Base-by-base conservation (phyloP, 192 early-diverging fungal species). In the Phlyctochytrium arcticum region DNA sequence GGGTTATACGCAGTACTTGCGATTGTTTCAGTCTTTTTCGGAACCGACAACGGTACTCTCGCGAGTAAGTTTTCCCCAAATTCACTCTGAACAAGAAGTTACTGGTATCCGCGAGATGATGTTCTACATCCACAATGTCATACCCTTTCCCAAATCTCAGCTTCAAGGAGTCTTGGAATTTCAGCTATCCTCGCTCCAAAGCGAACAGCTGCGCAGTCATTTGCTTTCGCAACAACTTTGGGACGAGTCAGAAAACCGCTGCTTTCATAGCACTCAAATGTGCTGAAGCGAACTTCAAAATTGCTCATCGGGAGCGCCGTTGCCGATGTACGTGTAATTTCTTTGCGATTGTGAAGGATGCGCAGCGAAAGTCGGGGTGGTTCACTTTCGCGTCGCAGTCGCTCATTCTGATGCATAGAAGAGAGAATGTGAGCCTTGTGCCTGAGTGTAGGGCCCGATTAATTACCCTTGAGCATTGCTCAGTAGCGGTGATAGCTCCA, bases 101-200 rank as follows among this genome's bases (percentile, higher is more conserved):
- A 2, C 21, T 44, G 39, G 15, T 44, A 44, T 44, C 2, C 39
- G 21, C 21, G 12, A 19, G 0, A 19, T 19, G 2, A n/a, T 19
- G 1, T 42, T 44, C 21, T 44, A 44, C 39, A 44, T n/a, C 12
- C 39, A 44, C 1, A 19, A 19, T 19, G 21, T 12, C 12, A 44
- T 71, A 77, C 78, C 48, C 42, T 59, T 66, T 83, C 79, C 33
- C 68, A 76, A n/a, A 83, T 54, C 47, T 75, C 74, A 19, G 71
- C 57, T 32, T 62, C 36, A 34, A 83, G 71, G 23, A 47, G 72
- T 36, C 71, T 60, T 4, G 81, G 81, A 3, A 70, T 53, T 39
- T 83, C 81, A 6, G 31, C 60, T 2, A 83, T 71, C 57, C 65
- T 26, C 15, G 78, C 60, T 26, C 58, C 60, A 65, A 82, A 74